Conservation (phyloP, 2,329 filamentous ascomycete species). For the Fusarium xylarioides region DNA sequence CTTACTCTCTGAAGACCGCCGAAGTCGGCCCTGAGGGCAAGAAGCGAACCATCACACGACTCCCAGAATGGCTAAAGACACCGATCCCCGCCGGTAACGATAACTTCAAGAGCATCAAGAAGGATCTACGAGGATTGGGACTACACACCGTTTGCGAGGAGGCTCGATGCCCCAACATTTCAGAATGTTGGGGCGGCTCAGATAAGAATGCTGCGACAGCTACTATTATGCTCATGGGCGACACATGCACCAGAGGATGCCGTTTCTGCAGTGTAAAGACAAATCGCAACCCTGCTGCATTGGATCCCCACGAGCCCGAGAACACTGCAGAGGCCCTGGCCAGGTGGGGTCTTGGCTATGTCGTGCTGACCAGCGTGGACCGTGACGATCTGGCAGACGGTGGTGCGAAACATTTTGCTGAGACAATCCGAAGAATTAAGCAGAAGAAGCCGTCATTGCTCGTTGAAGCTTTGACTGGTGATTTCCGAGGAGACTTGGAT, state of each 20-base stretch:
- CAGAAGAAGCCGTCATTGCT: slow-evolving; percentile 79
- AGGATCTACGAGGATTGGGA: slow-evolving; percentile 86
- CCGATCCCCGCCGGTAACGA: slow-evolving; percentile 82
- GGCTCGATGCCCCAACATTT: slow-evolving; percentile 95
- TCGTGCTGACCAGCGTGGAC: slow-evolving; percentile 93
- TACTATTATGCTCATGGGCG: slow-evolving; percentile 99
- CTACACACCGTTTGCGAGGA: slow-evolving; percentile 98
- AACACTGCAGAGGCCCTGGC: slow-evolving; percentile 93
- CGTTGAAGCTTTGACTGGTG: slow-evolving; percentile 86
- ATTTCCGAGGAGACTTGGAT: slow-evolving; percentile 85
- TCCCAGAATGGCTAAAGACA: slow-evolving; percentile 96
- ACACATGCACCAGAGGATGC: slow-evolving; percentile 96
- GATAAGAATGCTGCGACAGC: slow-evolving; percentile 91
- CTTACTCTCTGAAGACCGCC: slow-evolving; percentile 69
- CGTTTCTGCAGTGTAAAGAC: slow-evolving; percentile 99
- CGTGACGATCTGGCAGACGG: slow-evolving; percentile 92
- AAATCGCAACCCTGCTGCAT: slow-evolving; percentile 73
- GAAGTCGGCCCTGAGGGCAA: slow-evolving; percentile 71
- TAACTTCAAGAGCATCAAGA: slow-evolving; percentile 95
- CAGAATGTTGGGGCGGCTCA: slow-evolving; percentile 95
- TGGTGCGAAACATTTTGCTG: slow-evolving; percentile 87
- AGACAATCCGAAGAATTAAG: slow-evolving; percentile 95
- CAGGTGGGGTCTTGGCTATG: slow-evolving; percentile 94
- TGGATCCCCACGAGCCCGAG: slow-evolving; percentile 96
- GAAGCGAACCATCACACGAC: slow-evolving; percentile 73